A percentile compares a stretch with the other conserved stretches of the same genome.
These are phyloP conservation scores for Setaria italica DNA, from an alignment of 202 grass and related monocot genomes.

Conservation along the genomic window DNA sequence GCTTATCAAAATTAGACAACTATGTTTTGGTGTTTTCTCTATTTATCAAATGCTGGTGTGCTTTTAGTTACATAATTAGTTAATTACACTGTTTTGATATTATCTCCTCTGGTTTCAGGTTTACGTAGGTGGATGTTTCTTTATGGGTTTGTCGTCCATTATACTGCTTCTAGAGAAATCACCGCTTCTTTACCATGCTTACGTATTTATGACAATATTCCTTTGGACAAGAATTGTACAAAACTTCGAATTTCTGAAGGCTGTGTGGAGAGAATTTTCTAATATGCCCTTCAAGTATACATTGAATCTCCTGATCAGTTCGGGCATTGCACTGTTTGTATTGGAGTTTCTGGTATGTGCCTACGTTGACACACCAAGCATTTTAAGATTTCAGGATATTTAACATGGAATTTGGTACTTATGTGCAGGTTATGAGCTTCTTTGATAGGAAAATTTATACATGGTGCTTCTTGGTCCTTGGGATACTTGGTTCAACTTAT, in stretches of 20 bases:
- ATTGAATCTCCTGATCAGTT: conserved; percentile 69
- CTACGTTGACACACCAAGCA: conserved; percentile 19
- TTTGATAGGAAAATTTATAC: conserved; percentile 91
- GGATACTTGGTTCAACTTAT: conserved; percentile 62
- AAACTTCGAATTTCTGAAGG: conserved; percentile 71
- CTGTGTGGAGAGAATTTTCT: conserved; percentile 69
- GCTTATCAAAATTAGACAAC: conserved; percentile 21
- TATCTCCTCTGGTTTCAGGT: conserved; percentile 71
- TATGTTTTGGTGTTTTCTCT: conserved; percentile 22
- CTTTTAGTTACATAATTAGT: neutral
- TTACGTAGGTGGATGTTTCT: conserved; percentile 73
- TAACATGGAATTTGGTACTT: conserved; percentile 46
- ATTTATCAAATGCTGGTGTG: conserved; percentile 28
- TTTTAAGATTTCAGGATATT: conserved; percentile 27
- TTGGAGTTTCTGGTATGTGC: conserved; percentile 89
- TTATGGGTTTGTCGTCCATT: conserved; percentile 74
- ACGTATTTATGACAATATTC: conserved; percentile 90
- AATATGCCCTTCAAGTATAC: conserved; percentile 64
- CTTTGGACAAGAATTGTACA: conserved; percentile 87
- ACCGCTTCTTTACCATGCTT: conserved; percentile 89
- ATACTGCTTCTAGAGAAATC: conserved; percentile 86
- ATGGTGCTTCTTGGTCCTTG: conserved; percentile 85
- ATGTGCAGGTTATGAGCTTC: conserved; percentile 89
- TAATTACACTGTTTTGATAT: conserved; percentile 30
- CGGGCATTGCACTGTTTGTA: conserved; percentile 67